Base-by-base conservation (phyloP, 2,329 filamentous ascomycete species). In the Fusarium denticulatum region DNA sequence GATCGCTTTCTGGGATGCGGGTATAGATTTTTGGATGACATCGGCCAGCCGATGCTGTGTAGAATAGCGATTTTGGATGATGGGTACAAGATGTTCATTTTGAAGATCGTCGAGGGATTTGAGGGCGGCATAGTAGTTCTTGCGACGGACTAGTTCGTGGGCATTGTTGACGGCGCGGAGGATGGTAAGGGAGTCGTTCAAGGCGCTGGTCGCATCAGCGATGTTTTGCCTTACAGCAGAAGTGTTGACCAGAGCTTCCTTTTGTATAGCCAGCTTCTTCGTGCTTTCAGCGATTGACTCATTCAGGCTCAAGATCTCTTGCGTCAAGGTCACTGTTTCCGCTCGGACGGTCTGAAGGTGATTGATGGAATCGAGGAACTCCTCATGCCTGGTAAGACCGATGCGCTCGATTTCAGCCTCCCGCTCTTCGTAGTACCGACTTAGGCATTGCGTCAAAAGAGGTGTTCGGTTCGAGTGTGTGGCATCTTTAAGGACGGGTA, bases 251-350 rank as follows among this genome's bases (percentile, higher is more conserved):
- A 99, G 86, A 5, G 93, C 93, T 81, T 95, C 95, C 84, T 99
- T 99, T 83, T 98, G 96, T 79, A 94, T 93, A 0, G 96, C 96
- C 40, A 99, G 87, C 81, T 95, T 95, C 85, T 98, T 95, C 1
- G 96, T 98, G 80, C 95, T 98, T 52, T 92, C 88, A 83, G 98
- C 96, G 61, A 99, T 98, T 13, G 95, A 97, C 81, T 97, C 93
- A 79, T 97, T 98, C 64, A 99, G 88, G 76, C 94, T 90, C 71
- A 99, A 86, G 66, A 99, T 98, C 81, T 99, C 96, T 43, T 92
- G 90, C 4, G 96, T 98, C 78, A 99, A 86, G 50, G 90, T 88
- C 45, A 97, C 94, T 2, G 96, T 98, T 45, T 94, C 95, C 82
- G 98, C 94, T 60, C 96, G 92, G 58, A 98, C 95, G 67, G 91